Conservation (phyloP, 1,284 basidiomycete species). For the Ceratobasidium sp. region DNA sequence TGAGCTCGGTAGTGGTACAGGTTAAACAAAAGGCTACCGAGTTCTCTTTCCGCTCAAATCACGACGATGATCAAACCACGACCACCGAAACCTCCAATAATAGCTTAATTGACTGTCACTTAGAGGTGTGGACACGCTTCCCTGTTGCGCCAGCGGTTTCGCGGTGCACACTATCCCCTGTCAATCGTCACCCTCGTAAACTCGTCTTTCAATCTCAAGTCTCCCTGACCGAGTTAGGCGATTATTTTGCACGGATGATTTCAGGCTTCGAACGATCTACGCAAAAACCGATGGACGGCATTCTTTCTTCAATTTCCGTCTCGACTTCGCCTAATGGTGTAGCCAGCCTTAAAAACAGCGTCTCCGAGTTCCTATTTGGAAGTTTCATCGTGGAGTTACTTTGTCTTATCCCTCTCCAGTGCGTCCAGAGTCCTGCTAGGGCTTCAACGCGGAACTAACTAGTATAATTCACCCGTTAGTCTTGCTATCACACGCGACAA, state of each 20-base stretch:
- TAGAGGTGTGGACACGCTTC: conserved; percentile 74
- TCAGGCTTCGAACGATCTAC: conserved; percentile 64
- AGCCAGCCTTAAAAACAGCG: not conserved
- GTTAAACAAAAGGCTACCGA: conserved; percentile 70
- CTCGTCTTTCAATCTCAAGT: conserved; percentile 65
- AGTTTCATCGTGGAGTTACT: conserved; percentile 47
- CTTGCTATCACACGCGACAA: conserved; percentile 70
- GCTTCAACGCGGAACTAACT: too few relatives aligned
- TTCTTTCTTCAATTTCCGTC: conserved; percentile 60
- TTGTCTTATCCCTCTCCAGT: conserved; percentile 49
- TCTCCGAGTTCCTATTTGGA: conserved; percentile 41
- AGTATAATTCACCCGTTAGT: conserved; percentile 50
- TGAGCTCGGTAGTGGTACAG: conserved; percentile 63
- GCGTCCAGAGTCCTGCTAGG: not conserved
- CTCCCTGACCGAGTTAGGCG: conserved; percentile 56
- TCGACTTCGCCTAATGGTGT: not conserved
- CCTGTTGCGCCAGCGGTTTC: conserved; percentile 69
- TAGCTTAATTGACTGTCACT: conserved; percentile 69
- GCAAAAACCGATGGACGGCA: conserved; percentile 67
- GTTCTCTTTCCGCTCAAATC: conserved; percentile 62
- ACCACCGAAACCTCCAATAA: conserved; percentile 60
- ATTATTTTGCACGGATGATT: conserved; percentile 66
- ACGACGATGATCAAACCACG: not conserved
- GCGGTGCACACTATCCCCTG: conserved; percentile 59
- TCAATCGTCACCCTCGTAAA: conserved; percentile 55